A percentile compares a stretch with the other conserved stretches of the same genome.
Evolutionary conservation across 257 asterid species (phyloP).

Genomic region (Solanum tarijense): DNA sequence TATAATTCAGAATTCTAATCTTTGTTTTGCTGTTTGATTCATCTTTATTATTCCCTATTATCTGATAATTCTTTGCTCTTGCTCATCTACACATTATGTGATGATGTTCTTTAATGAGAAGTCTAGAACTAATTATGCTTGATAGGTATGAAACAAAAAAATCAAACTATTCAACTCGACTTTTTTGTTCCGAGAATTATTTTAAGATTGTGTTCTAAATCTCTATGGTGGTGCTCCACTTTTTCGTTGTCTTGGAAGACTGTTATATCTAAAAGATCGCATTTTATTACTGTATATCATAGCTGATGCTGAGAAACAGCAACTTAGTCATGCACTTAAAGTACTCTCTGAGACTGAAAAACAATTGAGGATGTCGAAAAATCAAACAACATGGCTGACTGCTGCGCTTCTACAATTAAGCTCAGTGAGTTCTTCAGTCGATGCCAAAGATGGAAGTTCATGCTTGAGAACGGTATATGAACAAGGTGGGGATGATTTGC

Average conservation of each 20-base stretch:
- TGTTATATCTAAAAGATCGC: neutral
- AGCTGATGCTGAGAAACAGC: conserved; percentile 75
- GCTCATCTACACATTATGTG: neutral
- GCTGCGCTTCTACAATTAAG: conserved; percentile 75
- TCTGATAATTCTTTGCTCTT: neutral
- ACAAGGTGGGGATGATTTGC: conserved; percentile 35
- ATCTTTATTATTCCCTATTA: neutral
- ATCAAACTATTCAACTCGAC: neutral
- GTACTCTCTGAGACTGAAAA: conserved; percentile 79
- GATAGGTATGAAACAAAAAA: neutral
- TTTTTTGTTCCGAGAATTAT: neutral
- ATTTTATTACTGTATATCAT: neutral
- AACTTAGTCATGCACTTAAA: conserved; percentile 67
- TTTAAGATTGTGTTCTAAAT: neutral
- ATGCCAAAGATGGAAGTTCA: conserved; percentile 30
- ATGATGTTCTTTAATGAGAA: neutral
- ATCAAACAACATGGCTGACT: conserved; percentile 76
- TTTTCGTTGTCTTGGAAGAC: neutral
- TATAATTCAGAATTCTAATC: neutral
- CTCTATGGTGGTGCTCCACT: neutral
- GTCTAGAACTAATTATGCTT: neutral
- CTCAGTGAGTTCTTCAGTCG: conserved; percentile 32
- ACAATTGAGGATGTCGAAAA: conserved; percentile 64
- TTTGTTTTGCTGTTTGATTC: neutral
- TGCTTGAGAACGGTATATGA: conserved; percentile 30